Evolutionary conservation across 305 asterid genomes (phyloP).

Genomic region (Fraxinus angustifolia): DNA sequence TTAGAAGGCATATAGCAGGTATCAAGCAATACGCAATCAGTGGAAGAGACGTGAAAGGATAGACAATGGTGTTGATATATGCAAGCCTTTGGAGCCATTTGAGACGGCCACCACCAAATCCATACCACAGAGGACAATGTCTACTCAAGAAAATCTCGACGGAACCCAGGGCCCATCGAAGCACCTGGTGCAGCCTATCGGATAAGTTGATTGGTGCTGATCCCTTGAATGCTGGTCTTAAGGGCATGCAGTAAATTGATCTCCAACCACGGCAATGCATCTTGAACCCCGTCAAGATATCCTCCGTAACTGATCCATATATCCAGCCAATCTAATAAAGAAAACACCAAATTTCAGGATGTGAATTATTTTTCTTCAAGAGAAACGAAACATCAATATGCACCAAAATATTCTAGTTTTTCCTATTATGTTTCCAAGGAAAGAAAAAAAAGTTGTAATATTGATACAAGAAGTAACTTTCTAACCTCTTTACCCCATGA

Average conservation of each 20-base stretch:
- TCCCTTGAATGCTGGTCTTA: conserved; percentile 92
- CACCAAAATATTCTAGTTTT: not conserved
- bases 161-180: conserved; percentile 96
- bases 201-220: conserved; percentile 98
- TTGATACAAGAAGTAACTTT: not conserved
- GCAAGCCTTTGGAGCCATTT: conserved; percentile 86
- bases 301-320: conserved; percentile 93
- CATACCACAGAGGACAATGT: conserved; percentile 96
- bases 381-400: not conserved
- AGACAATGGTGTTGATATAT: conserved; percentile 83
- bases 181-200: conserved; percentile 93
- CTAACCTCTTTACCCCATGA: conserved; percentile 99
- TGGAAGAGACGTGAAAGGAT: conserved; percentile 95
- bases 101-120: conserved; percentile 90
- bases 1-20: conserved; percentile 86
- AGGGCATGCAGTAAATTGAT: conserved; percentile 93
- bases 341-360: not conserved
- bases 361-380: not conserved
- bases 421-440: not conserved
- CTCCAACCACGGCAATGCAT: conserved; percentile 99
- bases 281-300: conserved; percentile 95
- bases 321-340: conserved; percentile 84
- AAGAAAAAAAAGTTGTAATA: not conserved
- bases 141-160: conserved; percentile 91
- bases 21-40: conserved; percentile 75